phyloP scores from a whole-genome alignment of 2,329 filamentous ascomycete species.

The Colletotrichum horii region DNA sequence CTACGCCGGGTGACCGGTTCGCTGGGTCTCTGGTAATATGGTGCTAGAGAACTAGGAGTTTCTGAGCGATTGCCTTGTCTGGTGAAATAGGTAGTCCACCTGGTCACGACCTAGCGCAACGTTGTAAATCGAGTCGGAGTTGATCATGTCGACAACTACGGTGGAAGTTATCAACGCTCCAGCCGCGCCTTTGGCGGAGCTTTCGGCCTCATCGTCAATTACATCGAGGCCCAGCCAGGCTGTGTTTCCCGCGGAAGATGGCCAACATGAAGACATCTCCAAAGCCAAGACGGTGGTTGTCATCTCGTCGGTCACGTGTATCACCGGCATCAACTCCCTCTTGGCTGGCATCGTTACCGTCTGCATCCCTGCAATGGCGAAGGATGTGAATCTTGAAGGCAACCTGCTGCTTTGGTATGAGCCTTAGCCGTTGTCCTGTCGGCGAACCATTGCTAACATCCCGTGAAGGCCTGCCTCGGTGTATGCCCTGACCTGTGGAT shows the following conservation, averaged over 20 bases:
- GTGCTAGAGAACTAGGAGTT: background rate
- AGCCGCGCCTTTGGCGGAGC: background rate
- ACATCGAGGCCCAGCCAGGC: background rate
- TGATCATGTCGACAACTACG: background rate
- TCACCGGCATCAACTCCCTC: conserved; percentile 10
- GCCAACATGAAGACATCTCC: background rate
- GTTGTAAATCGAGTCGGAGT: background rate
- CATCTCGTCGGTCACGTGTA: conserved; percentile 10
- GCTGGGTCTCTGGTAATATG: background rate
- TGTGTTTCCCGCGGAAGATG: background rate
- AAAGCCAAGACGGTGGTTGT: conserved; percentile 4
- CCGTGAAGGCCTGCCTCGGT: conserved; percentile 4
- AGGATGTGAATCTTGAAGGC: background rate
- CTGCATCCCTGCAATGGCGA: conserved; percentile 8
- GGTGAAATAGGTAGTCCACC: fast-evolving
- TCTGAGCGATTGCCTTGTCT: too few species aligned
- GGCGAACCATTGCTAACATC: background rate
- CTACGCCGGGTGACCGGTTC: background rate
- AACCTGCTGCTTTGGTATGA: conserved; percentile 3
- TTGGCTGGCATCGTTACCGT: conserved; percentile 7
- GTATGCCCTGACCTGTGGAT: conserved; percentile 8
- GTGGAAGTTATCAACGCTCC: background rate
- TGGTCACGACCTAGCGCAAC: background rate
- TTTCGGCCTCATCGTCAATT: background rate
- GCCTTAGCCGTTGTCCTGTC: fast-evolving